Evolutionary conservation across 306 rosid species (phyloP).

Genomic region (Senna tora): DNA sequence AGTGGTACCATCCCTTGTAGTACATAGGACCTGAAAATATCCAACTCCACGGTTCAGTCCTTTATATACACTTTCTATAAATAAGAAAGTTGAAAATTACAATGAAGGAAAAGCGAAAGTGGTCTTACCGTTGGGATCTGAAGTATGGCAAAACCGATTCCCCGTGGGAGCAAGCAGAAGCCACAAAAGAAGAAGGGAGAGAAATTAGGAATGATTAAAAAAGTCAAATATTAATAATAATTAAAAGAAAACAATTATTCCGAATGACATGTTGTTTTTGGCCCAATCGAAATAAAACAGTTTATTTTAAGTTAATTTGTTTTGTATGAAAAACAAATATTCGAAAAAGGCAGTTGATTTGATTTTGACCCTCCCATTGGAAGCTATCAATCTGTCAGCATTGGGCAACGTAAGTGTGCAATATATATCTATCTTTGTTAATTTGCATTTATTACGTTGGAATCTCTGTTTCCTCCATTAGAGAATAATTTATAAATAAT

Average conservation of each 20-base stretch:
- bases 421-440: too few relatives aligned
- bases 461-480: not conserved
- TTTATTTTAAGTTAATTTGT: too few relatives aligned
- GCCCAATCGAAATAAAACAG: too few relatives aligned
- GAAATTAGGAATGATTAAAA: constrained; percentile 13
- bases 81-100: not conserved
- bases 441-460: constrained; percentile 9
- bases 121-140: constrained; percentile 93
- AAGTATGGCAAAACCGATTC: constrained; percentile 37
- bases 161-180: constrained; percentile 37
- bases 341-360: not conserved
- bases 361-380: not conserved
- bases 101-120: not conserved
- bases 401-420: too few relatives aligned
- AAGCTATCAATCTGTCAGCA: not conserved
- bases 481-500: too few relatives aligned
- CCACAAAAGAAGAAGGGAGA: not conserved
- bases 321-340: not conserved
- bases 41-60: too few relatives aligned
- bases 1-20: constrained; percentile 93
- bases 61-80: too few relatives aligned
- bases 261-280: too few relatives aligned
- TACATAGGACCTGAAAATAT: constrained; percentile 69
- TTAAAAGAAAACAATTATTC: not conserved
- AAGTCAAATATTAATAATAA: not conserved